Conservation (phyloP, 768 basidiomycete species). For the Vararia minispora region DNA sequence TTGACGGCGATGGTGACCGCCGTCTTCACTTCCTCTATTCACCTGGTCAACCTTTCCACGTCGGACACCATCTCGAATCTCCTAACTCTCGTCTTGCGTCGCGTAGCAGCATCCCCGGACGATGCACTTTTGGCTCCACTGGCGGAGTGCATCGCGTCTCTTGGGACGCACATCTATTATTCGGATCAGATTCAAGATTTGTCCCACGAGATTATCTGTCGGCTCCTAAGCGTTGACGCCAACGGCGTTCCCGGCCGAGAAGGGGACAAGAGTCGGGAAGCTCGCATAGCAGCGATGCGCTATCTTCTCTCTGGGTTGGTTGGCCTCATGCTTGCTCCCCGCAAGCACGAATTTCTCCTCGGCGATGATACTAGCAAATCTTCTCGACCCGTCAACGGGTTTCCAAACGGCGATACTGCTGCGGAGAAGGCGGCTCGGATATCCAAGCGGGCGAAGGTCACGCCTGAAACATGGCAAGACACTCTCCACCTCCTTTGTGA, state of each 20-base stretch:
- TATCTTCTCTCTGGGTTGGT: conserved; percentile 59
- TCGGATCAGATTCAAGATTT: conserved; percentile 94
- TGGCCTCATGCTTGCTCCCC: conserved; percentile 58
- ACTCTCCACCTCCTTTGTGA: conserved; percentile 81
- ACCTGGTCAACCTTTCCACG: conserved; percentile 83
- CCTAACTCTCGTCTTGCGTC: conserved; percentile 59
- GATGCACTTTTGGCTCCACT: conserved; percentile 58
- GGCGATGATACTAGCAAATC: too few species aligned
- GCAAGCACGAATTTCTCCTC: too few species aligned
- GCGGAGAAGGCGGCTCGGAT: conserved; percentile 4
- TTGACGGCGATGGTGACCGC: conserved; percentile 71
- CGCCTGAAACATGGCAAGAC: conserved; percentile 86
- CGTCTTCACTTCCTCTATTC: conserved; percentile 72
- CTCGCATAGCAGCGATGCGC: conserved; percentile 55
- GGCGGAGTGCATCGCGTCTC: conserved; percentile 68
- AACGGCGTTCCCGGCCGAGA: conserved; percentile 40
- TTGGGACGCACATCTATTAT: conserved; percentile 90
- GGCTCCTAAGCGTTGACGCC: conserved; percentile 59
- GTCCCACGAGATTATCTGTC: conserved; percentile 68
- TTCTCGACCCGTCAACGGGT: too few species aligned
- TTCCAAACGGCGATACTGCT: too few species aligned
- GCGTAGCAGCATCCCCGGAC: conserved; percentile 45
- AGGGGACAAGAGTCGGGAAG: conserved; percentile 26
- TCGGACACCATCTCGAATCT: conserved; percentile 81
- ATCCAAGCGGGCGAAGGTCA: conserved; percentile 54